Evolutionary conservation across 805 yeast species (phyloP).

Genomic region (Pichia nanzhaoensis): DNA sequence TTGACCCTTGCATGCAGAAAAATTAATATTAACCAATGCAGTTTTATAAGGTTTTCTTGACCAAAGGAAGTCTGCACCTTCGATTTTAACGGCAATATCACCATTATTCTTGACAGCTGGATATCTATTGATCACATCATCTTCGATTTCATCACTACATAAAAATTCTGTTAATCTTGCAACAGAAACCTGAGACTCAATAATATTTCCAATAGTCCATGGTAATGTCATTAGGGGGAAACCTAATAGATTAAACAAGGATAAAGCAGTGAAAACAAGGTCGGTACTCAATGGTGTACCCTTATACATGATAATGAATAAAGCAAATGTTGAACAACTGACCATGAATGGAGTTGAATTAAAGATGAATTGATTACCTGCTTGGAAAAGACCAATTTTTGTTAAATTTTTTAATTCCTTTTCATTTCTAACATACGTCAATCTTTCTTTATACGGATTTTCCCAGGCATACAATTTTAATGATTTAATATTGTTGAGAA

Average conservation of each 20-base stretch:
- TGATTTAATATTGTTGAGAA: constrained; percentile 85
- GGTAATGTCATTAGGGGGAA: constrained; percentile 95
- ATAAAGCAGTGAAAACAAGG: constrained; percentile 83
- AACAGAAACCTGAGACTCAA: constrained; percentile 85
- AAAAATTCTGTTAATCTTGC: constrained; percentile 70
- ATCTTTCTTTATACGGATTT: constrained; percentile 64
- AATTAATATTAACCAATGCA: constrained; percentile 44
- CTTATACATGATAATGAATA: constrained; percentile 50
- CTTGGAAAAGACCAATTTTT: constrained; percentile 65
- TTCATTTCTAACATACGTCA: constrained; percentile 79
- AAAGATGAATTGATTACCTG: constrained; percentile 71
- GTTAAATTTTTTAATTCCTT: constrained; percentile 73
- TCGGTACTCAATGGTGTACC: constrained; percentile 74
- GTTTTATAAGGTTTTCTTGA: constrained; percentile 61
- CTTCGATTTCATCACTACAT: constrained; percentile 71
- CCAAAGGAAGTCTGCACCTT: constrained; percentile 72
- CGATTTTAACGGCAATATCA: constrained; percentile 58
- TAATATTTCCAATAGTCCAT: constrained; percentile 73
- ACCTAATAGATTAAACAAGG: constrained; percentile 78
- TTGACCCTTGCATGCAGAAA: constrained; percentile 45
- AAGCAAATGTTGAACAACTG: constrained; percentile 81
- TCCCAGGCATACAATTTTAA: constrained; percentile 97
- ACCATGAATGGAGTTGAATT: constrained; percentile 84
- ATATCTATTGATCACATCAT: constrained; percentile 49
- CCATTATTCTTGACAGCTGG: constrained; percentile 47